Percentiles rank a stretch among this genome's conserved stretches.
phyloP scores from a whole-genome alignment of 352 stramenopile genomes.

The Hyaloperonospora arabidopsidis region DNA sequence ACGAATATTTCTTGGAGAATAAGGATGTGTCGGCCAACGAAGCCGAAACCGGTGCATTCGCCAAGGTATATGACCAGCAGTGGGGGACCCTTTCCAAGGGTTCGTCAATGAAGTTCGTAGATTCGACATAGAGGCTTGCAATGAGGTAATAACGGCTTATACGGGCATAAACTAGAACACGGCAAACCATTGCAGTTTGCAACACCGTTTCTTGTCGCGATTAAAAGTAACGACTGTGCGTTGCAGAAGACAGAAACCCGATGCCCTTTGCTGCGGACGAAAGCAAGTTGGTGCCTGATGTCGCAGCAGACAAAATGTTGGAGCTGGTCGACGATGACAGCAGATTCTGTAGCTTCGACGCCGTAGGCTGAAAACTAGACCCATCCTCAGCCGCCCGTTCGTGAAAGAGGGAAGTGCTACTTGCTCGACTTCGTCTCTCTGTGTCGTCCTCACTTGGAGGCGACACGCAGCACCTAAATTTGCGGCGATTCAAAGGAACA shows the following conservation, averaged over 20 bases:
- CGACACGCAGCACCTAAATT: conserved; percentile 38
- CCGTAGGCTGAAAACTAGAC: conserved; percentile 24
- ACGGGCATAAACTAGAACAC: conserved; percentile 22
- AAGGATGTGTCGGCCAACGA: conserved; percentile 11
- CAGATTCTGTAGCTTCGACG: conserved; percentile 57
- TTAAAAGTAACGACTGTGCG: conserved; percentile 63
- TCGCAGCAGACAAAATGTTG: conserved; percentile 57
- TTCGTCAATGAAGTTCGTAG: conserved; percentile 48
- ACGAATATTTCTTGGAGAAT: conserved; percentile 40
- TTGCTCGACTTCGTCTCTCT: conserved; percentile 23
- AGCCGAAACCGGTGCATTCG: conserved; percentile 30
- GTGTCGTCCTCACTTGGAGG: conserved; percentile 26
- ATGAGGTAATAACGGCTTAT: conserved; percentile 4
- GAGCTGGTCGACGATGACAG: conserved; percentile 56
- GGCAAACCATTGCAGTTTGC: conserved; percentile 4
- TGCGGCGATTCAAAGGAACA: conserved; percentile 47
- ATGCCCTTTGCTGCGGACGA: conserved; percentile 76
- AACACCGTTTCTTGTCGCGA: conserved; percentile 5
- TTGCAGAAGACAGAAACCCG: conserved; percentile 73
- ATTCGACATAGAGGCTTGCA: conserved; percentile 17
- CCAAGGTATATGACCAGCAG: conserved; percentile 51
- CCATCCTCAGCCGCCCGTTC: conserved; percentile 22
- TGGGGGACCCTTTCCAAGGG: conserved; percentile 44
- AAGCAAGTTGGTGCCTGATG: conserved; percentile 51
- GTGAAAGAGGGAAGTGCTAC: conserved; percentile 36